Conservation (phyloP, 331 rosid species). For the Telfairia occidentalis region DNA sequence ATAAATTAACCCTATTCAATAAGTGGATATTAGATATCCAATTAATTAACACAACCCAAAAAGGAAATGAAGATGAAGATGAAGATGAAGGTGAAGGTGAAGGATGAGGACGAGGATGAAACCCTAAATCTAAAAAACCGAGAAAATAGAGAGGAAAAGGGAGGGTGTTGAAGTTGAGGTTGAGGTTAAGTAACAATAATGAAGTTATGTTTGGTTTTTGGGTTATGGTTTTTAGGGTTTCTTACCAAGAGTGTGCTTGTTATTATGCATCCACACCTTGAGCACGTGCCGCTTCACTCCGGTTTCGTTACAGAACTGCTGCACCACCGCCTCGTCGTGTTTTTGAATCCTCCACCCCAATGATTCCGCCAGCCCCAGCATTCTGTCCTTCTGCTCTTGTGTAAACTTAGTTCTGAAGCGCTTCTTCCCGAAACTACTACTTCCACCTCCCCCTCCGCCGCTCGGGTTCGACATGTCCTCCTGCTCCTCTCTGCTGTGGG, state of each 20-base stretch:
- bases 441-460: conserved; percentile 36
- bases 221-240: conserved; percentile 53
- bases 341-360: conserved; percentile 87
- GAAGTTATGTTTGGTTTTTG: background rate
- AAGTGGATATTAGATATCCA: conserved; percentile 9
- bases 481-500: conserved; percentile 61
- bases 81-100: background rate
- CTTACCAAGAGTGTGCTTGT: conserved; percentile 88
- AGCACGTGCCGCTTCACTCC: conserved; percentile 75
- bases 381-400: conserved; percentile 76
- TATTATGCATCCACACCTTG: conserved; percentile 98
- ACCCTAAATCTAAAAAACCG: conserved; percentile 6
- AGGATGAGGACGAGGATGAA: background rate
- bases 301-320: conserved; percentile 67
- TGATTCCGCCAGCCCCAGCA: conserved; percentile 66
- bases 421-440: conserved; percentile 47
- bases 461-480: conserved; percentile 75
- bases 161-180: background rate
- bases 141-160: background rate
- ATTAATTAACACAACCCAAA: conserved; percentile 5
- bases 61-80: too few species aligned
- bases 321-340: conserved; percentile 68
- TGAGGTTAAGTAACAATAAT: background rate
- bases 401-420: conserved; percentile 65
- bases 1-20: background rate